Percentiles rank a stretch among this genome's conserved stretches.
phyloP scores from a whole-genome alignment of 2,329 filamentous ascomycete genomes.

The Aureobasidium pullulans region DNA sequence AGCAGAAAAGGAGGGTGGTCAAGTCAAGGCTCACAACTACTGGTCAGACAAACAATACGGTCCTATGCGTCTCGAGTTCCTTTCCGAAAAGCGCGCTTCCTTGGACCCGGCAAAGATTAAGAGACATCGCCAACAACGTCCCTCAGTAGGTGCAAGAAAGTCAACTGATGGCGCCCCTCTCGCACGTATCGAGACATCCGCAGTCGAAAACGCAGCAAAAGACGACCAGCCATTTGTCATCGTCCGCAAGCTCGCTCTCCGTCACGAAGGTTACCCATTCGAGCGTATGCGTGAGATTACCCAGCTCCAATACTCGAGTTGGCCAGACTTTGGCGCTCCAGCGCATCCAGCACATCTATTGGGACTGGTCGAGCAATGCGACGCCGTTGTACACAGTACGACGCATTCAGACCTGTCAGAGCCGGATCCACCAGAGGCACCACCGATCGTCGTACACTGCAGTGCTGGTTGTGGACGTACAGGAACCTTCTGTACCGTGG shows the following conservation, averaged over 20 bases:
- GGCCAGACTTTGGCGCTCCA: constrained; percentile 93
- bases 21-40: constrained; percentile 91
- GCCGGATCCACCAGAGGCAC: constrained; percentile 42
- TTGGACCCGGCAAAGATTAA: constrained; percentile 56
- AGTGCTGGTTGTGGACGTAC: constrained; percentile 93
- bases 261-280: constrained; percentile 70
- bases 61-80: constrained; percentile 61
- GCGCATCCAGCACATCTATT: constrained; percentile 82
- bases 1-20: constrained; percentile 85
- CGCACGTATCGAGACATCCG: constrained; percentile 21
- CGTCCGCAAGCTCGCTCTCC: constrained; percentile 79
- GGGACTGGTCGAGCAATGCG: constrained; percentile 81
- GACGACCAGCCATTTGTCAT: constrained; percentile 65
- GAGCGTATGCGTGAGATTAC: constrained; percentile 84
- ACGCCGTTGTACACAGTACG: constrained; percentile 55
- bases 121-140: constrained; percentile 29
- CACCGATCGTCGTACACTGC: constrained; percentile 88
- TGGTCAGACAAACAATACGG: constrained; percentile 80
- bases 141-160: constrained; percentile 30
- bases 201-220: constrained; percentile 19
- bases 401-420: constrained; percentile 36
- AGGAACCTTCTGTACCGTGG: constrained; percentile 92
- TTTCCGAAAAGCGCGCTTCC: constrained; percentile 77
- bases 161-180: constrained; percentile 25
- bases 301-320: constrained; percentile 89